Evolutionary conservation across 2,329 filamentous ascomycete genomes (phyloP), one percentile per base, ranked within the genome.

Genomic region (Diplocarpon rosae): DNA sequence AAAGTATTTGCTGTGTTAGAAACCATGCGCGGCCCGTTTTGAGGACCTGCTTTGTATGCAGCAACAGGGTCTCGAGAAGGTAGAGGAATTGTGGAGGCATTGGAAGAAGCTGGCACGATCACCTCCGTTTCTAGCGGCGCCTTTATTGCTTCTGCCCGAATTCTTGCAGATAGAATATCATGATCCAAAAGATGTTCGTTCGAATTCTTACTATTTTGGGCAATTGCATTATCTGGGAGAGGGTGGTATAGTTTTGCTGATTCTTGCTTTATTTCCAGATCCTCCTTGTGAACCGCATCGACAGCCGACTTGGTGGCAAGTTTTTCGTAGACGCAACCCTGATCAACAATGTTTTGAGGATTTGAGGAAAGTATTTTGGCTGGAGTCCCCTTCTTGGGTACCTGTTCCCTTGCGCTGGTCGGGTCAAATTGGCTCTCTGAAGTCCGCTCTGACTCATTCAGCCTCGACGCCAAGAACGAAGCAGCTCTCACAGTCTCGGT

Each of bases 401-500:
- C 50, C 10, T 53, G 45, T 20, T 40, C 41, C 12, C 28, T 38
- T 46, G 51, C 46, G 14, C 29, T 16, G 24, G 40, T 36, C 34
- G 33, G 41, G 6, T 47, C 50, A 20, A 37, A 37, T 29, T 39
- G 42, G 24, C 42, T 48, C 29, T 59, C 56, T 15, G 51, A 48
- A 10, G 55, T 48, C 57, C 57, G 61, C 46, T 50, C 38, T n/a
- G 56, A 57, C 31, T 78, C 76, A 52, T 74, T 72, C 57, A 81
- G 69, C 40, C 75, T 68, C 50, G 70, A 69, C 12, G 72, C 72
- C 41, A 83, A 66, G 41, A 73, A 72, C 30, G 75, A 69, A 15
- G 77, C 78, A 34, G 79, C 78, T 53, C 73, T 70, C 31, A 72
- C 70, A 14, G 77, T 80, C 40, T 80, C 65, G 1, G 76, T 76